phyloP scores from a whole-genome alignment of 148 eudicot genomes.

The Silene uniflora region DNA sequence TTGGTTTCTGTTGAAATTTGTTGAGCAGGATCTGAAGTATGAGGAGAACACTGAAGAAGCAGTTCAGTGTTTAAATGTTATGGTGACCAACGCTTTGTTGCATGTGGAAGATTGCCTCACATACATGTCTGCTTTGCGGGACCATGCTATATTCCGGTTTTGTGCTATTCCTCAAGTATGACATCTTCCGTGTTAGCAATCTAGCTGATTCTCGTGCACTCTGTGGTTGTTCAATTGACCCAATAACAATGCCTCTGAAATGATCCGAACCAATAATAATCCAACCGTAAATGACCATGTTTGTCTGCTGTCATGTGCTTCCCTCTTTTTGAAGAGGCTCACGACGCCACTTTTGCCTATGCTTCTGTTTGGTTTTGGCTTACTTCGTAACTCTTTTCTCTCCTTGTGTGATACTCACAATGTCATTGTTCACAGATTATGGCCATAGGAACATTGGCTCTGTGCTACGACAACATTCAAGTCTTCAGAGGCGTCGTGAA shows the following conservation, averaged over 20 bases:
- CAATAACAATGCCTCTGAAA: too few species aligned
- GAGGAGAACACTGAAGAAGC: conserved; percentile 84
- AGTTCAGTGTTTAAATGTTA: conserved; percentile 86
- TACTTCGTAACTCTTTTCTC: too few species aligned
- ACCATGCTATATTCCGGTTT: conserved; percentile 66
- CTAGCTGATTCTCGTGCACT: too few species aligned
- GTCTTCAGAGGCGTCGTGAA: conserved; percentile 92
- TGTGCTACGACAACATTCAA: conserved; percentile 88
- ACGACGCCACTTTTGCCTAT: too few species aligned
- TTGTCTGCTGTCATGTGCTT: too few species aligned
- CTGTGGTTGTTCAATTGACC: too few species aligned
- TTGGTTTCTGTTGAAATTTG: conserved; percentile 15
- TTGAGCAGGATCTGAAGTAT: conserved; percentile 68
- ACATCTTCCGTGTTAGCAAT: too few species aligned
- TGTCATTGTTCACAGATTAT: conserved; percentile 38
- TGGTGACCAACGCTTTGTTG: conserved; percentile 84
- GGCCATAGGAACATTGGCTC: conserved; percentile 88
- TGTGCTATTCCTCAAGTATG: conserved; percentile 99
- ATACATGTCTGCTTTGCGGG: conserved; percentile 73
- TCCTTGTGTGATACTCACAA: background rate
- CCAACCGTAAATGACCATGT: too few species aligned
- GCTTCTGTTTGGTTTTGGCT: too few species aligned
- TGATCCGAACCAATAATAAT: too few species aligned
- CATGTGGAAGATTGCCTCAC: conserved; percentile 78
- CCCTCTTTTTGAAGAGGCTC: too few species aligned